Evolutionary conservation across 208 protist genomes (phyloP), one percentile per base, ranked within the genome.

Genomic region (Leishmania turanica): DNA sequence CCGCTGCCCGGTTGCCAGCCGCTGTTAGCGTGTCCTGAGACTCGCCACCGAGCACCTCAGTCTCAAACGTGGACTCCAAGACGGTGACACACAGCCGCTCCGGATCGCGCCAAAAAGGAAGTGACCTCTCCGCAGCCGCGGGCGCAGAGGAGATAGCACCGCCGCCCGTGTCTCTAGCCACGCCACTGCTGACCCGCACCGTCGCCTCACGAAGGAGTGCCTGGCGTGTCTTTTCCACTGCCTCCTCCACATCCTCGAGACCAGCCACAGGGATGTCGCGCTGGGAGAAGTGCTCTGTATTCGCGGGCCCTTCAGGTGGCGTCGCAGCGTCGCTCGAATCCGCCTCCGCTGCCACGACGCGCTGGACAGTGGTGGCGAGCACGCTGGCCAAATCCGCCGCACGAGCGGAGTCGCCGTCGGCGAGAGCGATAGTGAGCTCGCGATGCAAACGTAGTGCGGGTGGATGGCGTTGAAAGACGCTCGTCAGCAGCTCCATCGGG

Each of bases 1-100:
- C 73, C n/a, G 89, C 84, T 24, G 85, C 87, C 21, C 80, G 66
- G 45, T 82, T 79, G 37, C 88, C 88, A 4, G 64, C 75, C 1
- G 79, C 73, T 31, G 69, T 87, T 19, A 97, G 82, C 69, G 87
- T 78, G 77, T 66, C 76, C 51, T 84, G 83, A 53, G 75, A 75
- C 75, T 88, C 87, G 3, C 78, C 87, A 24, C 88, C 75, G 11
- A 87, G 81, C 34, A 94, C 75, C 27, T 85, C 85, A 69, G 92
- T 93, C 86, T 97, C 94, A 81, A 96, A 97, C 31, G 85, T 69
- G 17, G 89, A 87, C 84, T 97, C 94, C 17, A 97, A 78, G 73
- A 96, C 72, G 15, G 92, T 97, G n/a, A 97, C 66, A 74, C 89
- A 90, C 19, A 97, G 87, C 17, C 64, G 74, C 49, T 80, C 81